Conservation (phyloP, 2,329 filamentous ascomycete genomes). For the Penicillium sp. region DNA sequence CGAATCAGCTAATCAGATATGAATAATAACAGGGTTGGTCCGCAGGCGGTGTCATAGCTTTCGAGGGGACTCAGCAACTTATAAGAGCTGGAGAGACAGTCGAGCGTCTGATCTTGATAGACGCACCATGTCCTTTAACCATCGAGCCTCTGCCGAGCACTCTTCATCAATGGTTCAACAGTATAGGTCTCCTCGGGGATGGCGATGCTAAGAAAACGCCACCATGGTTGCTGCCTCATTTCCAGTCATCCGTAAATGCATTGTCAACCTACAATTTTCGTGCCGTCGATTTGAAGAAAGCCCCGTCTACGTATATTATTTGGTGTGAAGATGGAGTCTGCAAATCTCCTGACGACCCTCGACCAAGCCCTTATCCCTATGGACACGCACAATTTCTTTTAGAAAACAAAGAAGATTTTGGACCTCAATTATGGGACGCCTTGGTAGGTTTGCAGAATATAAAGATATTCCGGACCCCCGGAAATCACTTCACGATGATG, state of each 20-base stretch:
- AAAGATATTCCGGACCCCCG: background rate
- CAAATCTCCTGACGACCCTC: background rate
- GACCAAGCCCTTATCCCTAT: slow-evolving; percentile 2
- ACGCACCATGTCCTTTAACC: background rate
- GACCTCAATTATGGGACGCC: slow-evolving; percentile 1
- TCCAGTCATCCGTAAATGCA: background rate
- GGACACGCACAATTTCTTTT: slow-evolving; percentile 3
- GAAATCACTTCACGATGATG: slow-evolving; percentile 7
- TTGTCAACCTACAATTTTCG: slow-evolving; percentile 1
- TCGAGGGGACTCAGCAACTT: background rate
- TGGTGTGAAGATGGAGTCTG: slow-evolving; percentile 2
- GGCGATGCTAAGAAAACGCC: background rate
- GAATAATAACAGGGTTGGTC: slow-evolving; percentile 2
- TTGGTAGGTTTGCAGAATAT: background rate
- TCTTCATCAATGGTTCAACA: slow-evolving; percentile 4
- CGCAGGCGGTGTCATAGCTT: slow-evolving; percentile 7
- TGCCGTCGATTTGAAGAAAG: background rate
- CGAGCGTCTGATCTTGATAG: background rate
- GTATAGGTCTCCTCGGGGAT: background rate
- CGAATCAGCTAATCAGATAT: no score
- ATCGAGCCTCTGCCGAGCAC: background rate
- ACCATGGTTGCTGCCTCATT: slow-evolving; percentile 1
- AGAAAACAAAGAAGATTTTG: slow-evolving; percentile 3
- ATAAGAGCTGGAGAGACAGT: background rate
- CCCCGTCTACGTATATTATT: background rate